Evolutionary conservation across 176 grass and related monocot species (phyloP), one percentile per base, ranked within the genome.

Genomic region (Phoenix dactylifera): DNA sequence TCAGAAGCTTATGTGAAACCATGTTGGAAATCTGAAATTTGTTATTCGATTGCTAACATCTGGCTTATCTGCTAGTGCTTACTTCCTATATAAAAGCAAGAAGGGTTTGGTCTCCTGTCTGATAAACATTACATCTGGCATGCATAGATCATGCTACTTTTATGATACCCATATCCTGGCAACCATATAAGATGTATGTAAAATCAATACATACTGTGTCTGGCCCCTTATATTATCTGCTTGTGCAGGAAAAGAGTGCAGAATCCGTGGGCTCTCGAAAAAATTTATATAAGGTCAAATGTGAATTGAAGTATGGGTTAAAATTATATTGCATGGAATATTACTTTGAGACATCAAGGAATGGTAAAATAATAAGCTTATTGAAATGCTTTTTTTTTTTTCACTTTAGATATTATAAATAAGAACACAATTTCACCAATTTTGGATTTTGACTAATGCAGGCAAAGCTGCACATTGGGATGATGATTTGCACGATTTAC

Each of bases 301-400:
- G 82, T 18, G 92, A 97, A 57, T 32, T 91, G 52, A 97, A 97
- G 75, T 75, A 97, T 82, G 75, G 81, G 60, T 79, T 67, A 85
- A 91, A 89, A 83, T 63, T 81, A 54, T 97, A 91, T 20, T 77
- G 77, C 72, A 85, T 91, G 79, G 92, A 97, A 68, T 87, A 82
- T 70, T 66, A 91, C 74, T 97, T 97, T 74, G 72, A 73, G 71
- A 83, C 81, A 57, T 77, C 87, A 73, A 59, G 62, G 60, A 88
- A 76, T 72, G 84, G 92, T 97, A 63, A 73, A 16, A 58, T 57
- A 59, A 57, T 52, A 30, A 82, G 49, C 54, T 50, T 30, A 44
- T 44, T 44, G 9, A 44, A 61, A 55, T 58, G 9, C 51, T 4
- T 70, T 50, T 20, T 55, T 3, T 50, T n/a, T 66, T 28, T 18